These are phyloP conservation scores for Byssochlamys sp. DNA, from an alignment of 2,329 filamentous ascomycete species.

Conservation along the genomic window DNA sequence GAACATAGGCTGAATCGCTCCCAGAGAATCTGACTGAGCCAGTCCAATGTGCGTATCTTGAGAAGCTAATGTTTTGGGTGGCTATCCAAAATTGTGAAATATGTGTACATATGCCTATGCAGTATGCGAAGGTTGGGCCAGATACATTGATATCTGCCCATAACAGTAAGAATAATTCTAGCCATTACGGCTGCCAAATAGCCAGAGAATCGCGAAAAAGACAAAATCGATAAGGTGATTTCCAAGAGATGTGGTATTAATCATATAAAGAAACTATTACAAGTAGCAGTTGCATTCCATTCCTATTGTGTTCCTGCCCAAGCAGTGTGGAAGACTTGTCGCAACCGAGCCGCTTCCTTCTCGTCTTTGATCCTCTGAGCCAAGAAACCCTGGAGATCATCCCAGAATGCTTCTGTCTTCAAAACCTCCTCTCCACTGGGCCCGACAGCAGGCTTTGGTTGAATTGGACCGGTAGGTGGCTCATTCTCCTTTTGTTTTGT, in stretches of 20 bases:
- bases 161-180: not conserved
- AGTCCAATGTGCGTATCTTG: not conserved
- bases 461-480: slow-evolving; percentile 16
- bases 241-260: not conserved
- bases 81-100: not conserved
- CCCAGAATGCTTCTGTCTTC: slow-evolving; percentile 70
- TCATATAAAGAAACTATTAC: not conserved
- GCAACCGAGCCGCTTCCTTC: slow-evolving; percentile 53
- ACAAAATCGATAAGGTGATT: not conserved
- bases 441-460: slow-evolving; percentile 37
- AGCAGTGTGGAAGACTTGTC: slow-evolving; percentile 58
- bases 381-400: slow-evolving; percentile 71
- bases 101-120: not conserved
- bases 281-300: not conserved
- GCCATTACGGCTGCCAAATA: not conserved
- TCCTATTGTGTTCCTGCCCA: slow-evolving; percentile 43
- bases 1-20: not conserved
- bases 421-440: slow-evolving; percentile 53
- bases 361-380: slow-evolving; percentile 67
- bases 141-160: not conserved
- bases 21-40: not conserved
- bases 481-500: slow-evolving; percentile 18
- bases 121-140: not conserved
- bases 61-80: not conserved
- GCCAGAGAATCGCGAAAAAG: not conserved